A percentile compares a stretch with the other conserved stretches of the same genome.
These are phyloP conservation scores for Phytophthora vignae DNA, from an alignment of 352 stramenopile genomes.

Conservation along the genomic window DNA sequence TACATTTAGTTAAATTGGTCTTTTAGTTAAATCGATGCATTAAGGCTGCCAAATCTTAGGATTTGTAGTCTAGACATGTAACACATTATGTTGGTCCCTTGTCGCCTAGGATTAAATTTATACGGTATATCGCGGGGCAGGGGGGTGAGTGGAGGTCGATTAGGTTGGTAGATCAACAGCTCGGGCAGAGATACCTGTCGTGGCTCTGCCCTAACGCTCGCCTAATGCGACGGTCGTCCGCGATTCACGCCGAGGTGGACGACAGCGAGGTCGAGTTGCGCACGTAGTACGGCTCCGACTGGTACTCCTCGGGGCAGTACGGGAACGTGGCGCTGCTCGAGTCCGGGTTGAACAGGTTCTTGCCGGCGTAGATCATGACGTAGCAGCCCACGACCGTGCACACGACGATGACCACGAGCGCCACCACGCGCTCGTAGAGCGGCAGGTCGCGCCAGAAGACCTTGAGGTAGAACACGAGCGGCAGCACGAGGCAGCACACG, in stretches of 20 bases:
- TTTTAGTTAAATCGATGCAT: too few species aligned
- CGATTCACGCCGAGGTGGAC: slow-evolving; percentile 26
- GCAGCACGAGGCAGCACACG: slow-evolving; percentile 55
- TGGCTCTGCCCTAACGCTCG: slow-evolving; percentile 34
- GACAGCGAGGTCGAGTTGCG: slow-evolving; percentile 18
- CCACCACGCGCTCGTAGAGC: slow-evolving; percentile 49
- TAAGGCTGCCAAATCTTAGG: too few species aligned
- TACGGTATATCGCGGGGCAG: neutral
- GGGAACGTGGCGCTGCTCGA: slow-evolving; percentile 30
- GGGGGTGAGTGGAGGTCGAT: neutral
- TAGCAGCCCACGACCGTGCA: slow-evolving; percentile 48
- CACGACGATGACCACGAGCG: slow-evolving; percentile 43
- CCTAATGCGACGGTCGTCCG: slow-evolving; percentile 28
- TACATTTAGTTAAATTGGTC: too few species aligned
- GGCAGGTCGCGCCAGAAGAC: slow-evolving; percentile 47
- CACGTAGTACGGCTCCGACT: slow-evolving; percentile 35
- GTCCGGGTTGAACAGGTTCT: slow-evolving; percentile 40
- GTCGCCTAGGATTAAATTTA: too few species aligned
- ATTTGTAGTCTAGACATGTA: too few species aligned
- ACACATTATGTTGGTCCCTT: too few species aligned
- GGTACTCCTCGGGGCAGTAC: slow-evolving; percentile 29
- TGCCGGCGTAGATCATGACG: slow-evolving; percentile 40
- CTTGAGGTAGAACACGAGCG: slow-evolving; percentile 62
- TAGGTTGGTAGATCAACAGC: slow-evolving; percentile 10
- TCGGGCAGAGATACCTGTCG: slow-evolving; percentile 20